Evolutionary conservation across 2,329 filamentous ascomycete species (phyloP).

Genomic region (Alternaria arbusti): DNA sequence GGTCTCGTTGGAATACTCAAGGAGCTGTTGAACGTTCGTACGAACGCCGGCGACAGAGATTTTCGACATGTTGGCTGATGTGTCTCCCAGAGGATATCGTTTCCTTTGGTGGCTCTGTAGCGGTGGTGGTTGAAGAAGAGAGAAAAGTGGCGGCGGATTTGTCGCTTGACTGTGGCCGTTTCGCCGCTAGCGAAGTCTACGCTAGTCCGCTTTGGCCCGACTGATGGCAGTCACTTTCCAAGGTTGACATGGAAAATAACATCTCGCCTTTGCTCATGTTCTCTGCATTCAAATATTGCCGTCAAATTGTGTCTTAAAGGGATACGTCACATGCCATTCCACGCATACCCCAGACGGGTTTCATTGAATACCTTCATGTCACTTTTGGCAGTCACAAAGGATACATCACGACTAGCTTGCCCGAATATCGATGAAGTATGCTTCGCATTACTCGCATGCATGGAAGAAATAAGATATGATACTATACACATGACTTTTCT

Average conservation of each 20-base stretch:
- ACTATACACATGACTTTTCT: slow-evolving; percentile 35
- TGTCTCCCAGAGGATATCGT: slow-evolving; percentile 58
- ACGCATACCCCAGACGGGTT: not conserved
- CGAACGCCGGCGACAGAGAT: slow-evolving; percentile 94
- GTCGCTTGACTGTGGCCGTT: slow-evolving; percentile 14
- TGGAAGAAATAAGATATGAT: slow-evolving; percentile 18
- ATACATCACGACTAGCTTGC: not conserved
- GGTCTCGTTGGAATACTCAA: slow-evolving; percentile 92
- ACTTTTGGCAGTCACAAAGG: not conserved
- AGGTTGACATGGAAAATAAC: not conserved
- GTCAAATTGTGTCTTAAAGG: not conserved
- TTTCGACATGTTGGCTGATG: slow-evolving; percentile 71
- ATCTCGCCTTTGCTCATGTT: not conserved
- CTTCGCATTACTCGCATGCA: slow-evolving; percentile 10
- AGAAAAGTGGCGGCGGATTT: slow-evolving; percentile 21
- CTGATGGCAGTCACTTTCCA: not conserved
- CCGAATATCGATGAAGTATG: not conserved
- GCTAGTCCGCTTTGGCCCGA: slow-evolving; percentile 16
- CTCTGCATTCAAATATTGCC: not conserved
- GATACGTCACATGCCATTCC: not conserved
- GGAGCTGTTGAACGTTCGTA: slow-evolving; percentile 89
- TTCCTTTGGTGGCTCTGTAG: slow-evolving; percentile 50
- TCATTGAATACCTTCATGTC: not conserved
- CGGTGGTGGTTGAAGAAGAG: slow-evolving; percentile 37
- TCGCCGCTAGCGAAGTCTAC: slow-evolving; percentile 16